phyloP scores from a whole-genome alignment of 495 filamentous ascomycete species.

The Aspergillus bridgeri region DNA sequence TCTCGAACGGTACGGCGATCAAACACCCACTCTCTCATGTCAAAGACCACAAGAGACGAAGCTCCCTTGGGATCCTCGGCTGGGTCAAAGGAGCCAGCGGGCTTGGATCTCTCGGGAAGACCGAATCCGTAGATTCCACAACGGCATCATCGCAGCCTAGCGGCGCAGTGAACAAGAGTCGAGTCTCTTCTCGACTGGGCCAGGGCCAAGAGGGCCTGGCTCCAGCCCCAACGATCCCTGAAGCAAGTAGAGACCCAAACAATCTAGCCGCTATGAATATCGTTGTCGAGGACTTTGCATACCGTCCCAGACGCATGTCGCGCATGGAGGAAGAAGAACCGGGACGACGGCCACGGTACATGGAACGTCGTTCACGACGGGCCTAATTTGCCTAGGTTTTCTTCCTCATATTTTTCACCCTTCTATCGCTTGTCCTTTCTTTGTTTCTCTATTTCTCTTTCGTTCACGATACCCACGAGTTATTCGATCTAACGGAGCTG shows the following conservation, averaged over 20 bases:
- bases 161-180: neutral
- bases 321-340: conserved; percentile 20
- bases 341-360: conserved; percentile 35
- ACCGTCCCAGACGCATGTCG: conserved; percentile 12
- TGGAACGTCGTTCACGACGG: conserved; percentile 36
- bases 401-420: neutral
- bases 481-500: neutral
- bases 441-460: neutral
- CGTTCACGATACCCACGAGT: neutral
- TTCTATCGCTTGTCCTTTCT: neutral
- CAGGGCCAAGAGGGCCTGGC: conserved; percentile 10
- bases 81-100: conserved; percentile 43
- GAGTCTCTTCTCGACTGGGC: conserved; percentile 8
- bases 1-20: conserved; percentile 16
- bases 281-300: conserved; percentile 19
- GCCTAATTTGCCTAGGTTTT: conserved; percentile 10
- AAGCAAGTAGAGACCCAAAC: conserved; percentile 14
- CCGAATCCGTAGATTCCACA: conserved; percentile 11
- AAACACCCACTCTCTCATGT: conserved; percentile 32
- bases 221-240: conserved; percentile 5
- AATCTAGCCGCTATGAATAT: conserved; percentile 8
- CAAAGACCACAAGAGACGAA: conserved; percentile 37
- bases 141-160: conserved; percentile 11
- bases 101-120: conserved; percentile 24
- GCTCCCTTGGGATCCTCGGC: conserved; percentile 40